Conservation (phyloP, 441 rosid genomes). For the Sinapis alba region DNA sequence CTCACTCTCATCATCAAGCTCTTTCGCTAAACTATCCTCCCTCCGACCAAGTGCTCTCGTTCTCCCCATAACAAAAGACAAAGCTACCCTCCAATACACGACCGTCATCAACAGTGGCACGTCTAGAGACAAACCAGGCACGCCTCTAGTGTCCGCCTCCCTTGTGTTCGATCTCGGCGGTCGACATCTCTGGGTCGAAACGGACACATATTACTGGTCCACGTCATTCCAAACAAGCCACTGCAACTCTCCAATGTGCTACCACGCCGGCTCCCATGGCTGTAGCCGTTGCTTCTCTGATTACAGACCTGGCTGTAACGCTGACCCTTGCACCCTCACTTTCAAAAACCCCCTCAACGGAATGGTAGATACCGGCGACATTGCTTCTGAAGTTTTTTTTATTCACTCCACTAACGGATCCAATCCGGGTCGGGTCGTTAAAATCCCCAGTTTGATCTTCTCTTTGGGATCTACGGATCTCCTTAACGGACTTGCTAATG, state of each 20-base stretch:
- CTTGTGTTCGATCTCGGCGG: slow-evolving; percentile 70
- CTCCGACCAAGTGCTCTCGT: slow-evolving; percentile 67
- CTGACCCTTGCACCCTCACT: slow-evolving; percentile 46
- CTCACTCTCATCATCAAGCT: slow-evolving; percentile 19
- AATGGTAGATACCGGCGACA: not conserved
- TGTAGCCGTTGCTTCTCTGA: slow-evolving; percentile 30
- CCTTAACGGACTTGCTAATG: slow-evolving; percentile 29
- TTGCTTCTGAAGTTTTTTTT: slow-evolving; percentile 21
- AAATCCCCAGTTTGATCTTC: slow-evolving; percentile 12
- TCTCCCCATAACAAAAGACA: slow-evolving; percentile 58
- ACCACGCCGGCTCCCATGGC: slow-evolving; percentile 1
- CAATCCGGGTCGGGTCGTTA: slow-evolving; percentile 8
- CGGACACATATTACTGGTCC: slow-evolving; percentile 57
- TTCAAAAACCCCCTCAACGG: slow-evolving; percentile 20
- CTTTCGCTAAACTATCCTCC: slow-evolving; percentile 43
- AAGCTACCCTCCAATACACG: slow-evolving; percentile 61
- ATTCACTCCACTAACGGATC: slow-evolving; percentile 35
- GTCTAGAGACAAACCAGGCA: no score
- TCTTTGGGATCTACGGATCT: slow-evolving; percentile 16
- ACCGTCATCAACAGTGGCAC: slow-evolving; percentile 40
- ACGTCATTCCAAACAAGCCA: slow-evolving; percentile 12
- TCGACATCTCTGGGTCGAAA: slow-evolving; percentile 61
- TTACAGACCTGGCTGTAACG: slow-evolving; percentile 52
- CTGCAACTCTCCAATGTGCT: slow-evolving; percentile 28
- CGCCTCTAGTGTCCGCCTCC: slow-evolving; percentile 51